Evolutionary conservation across 768 basidiomycete genomes (phyloP), one percentile per base, ranked within the genome.

Genomic region (Royoungia palumana): DNA sequence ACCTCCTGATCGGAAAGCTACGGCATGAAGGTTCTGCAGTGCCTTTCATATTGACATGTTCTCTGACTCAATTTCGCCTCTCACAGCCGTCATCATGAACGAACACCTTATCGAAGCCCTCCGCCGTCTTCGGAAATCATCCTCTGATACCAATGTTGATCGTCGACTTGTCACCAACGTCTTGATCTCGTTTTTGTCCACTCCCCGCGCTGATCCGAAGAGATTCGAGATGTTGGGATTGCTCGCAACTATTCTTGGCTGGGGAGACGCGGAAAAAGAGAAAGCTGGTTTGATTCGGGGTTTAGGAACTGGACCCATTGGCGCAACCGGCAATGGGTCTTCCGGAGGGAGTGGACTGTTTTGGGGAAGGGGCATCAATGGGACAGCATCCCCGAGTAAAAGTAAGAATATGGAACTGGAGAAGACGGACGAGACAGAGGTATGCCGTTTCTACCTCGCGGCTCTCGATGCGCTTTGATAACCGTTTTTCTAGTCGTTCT

Each of bases 101-200:
- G 96, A 98, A 63, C 96, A 99, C 61, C 76, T 99, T 11, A 96
- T 94, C 60, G 95, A 98, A 68, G 96, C 96, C 4, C 80, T 99
- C n/a, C 89, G 95, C 12, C 85, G 96, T 20, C 77, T 99, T 42
- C 83, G 92, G 39, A 86, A 85, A 55, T 89, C 84, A 50, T 85
- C 90, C 0, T 80, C 89, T 7, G 81, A 81, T 39, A 90, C 82
- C 39, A 97, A 91, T 57, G 95, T 99, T 22, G 95, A 99, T 66
- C 75, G 90, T 43, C 85, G 93, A 12, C 81, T 99, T 2, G 92
- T 99, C 28, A 95, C 90, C 30, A 99, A 99, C 63, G 84, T 98
- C 48, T 74, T 99, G 14, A 76, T 98, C 17, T 85, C 85, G 0
- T 99, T 96, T 73, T 75, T 99, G 44, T 80, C 80, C 20, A 95